A percentile compares a stretch with the other conserved stretches of the same genome.
These are phyloP conservation scores for Claviceps arundinis DNA, from an alignment of 2,329 filamentous ascomycete species.

Conservation along the genomic window DNA sequence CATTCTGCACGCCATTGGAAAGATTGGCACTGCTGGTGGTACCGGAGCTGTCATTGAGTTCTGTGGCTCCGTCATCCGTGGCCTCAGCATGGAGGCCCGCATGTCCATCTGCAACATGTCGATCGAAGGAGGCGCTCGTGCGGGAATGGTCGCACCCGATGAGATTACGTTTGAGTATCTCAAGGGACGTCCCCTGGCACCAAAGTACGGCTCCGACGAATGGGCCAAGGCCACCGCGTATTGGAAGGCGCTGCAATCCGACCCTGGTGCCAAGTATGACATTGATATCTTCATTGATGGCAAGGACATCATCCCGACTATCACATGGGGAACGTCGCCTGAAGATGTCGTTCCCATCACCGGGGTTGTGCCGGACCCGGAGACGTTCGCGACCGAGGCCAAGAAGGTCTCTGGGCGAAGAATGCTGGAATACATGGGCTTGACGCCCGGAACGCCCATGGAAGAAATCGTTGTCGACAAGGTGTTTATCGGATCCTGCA, in stretches of 20 bases:
- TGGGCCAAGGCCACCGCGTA: constrained; percentile 83
- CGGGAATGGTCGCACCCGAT: constrained; percentile 94
- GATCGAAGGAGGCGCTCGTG: constrained; percentile 88
- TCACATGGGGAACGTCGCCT: constrained; percentile 94
- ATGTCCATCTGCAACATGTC: constrained; percentile 99
- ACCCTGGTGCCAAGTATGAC: constrained; percentile 82
- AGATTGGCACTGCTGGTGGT: constrained; percentile 89
- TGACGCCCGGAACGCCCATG: constrained; percentile 75
- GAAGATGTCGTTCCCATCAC: constrained; percentile 95
- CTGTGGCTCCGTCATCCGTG: constrained; percentile 84
- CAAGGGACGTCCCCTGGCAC: constrained; percentile 78
- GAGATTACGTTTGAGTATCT: constrained; percentile 91
- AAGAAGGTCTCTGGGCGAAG: constrained; percentile 71
- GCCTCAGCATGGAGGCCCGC: constrained; percentile 85
- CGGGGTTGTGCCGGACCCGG: constrained; percentile 77
- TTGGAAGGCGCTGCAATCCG: constrained; percentile 77
- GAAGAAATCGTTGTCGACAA: constrained; percentile 89
- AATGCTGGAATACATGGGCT: constrained; percentile 92
- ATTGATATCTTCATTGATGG: constrained; percentile 78
- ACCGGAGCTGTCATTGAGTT: constrained; percentile 94
- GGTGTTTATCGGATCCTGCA: constrained; percentile 96
- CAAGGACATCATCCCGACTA: constrained; percentile 84
- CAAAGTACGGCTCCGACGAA: constrained; percentile 68
- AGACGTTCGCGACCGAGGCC: constrained; percentile 65
- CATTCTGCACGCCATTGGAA: constrained; percentile 80